Percentiles rank a stretch among this genome's conserved stretches.
phyloP scores from a whole-genome alignment of 108 stramenopile species.

The Fragilariopsis cylindrus region DNA sequence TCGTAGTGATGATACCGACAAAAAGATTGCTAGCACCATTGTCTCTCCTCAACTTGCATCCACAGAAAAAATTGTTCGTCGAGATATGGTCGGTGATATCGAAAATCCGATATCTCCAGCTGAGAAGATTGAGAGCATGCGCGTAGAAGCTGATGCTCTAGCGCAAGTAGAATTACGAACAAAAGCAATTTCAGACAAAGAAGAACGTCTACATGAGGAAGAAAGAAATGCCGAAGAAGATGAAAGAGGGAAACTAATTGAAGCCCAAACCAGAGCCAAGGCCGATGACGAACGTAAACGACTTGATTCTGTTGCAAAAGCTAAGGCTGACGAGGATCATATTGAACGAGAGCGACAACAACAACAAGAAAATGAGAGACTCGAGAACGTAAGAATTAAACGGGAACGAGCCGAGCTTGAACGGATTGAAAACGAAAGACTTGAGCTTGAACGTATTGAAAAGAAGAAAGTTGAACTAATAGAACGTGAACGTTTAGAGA shows the following conservation, averaged over 20 bases:
- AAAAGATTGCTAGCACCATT: neutral
- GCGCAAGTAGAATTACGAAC: neutral
- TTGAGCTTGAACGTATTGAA: neutral
- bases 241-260: neutral
- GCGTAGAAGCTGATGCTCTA: neutral
- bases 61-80: slow-evolving; percentile 17
- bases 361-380: neutral
- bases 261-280: neutral
- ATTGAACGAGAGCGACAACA: too few relatives aligned
- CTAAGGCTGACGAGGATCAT: neutral
- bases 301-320: neutral
- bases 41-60: neutral
- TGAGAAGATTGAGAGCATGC: neutral
- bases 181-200: neutral
- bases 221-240: neutral
- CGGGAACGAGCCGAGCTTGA: neutral
- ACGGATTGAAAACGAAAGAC: neutral
- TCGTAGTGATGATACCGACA: neutral
- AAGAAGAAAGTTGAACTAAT: too few relatives aligned
- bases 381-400: neutral
- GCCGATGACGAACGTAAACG: neutral
- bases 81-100: slow-evolving; percentile 18
- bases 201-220: neutral
- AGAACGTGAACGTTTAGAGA: too few relatives aligned
- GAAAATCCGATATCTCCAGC: slow-evolving; percentile 14